Evolutionary conservation across 2,329 filamentous ascomycete genomes (phyloP).

Genomic region (Rhinocladiella mackenziei): DNA sequence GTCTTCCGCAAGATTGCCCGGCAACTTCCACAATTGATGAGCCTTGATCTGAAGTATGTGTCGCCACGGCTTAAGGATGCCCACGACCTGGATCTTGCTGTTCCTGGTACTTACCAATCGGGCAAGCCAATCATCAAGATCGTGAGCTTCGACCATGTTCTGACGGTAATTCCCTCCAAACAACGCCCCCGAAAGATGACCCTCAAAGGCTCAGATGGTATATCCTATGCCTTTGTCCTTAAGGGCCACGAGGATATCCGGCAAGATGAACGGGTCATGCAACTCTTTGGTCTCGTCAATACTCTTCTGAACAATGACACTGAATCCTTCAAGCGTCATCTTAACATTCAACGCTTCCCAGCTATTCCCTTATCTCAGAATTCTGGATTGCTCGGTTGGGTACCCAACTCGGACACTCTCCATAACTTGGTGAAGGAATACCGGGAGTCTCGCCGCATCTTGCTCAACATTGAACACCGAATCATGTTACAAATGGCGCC

Average conservation of each 20-base stretch:
- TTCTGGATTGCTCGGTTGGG: conserved; percentile 92
- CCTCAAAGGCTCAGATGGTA: conserved; percentile 83
- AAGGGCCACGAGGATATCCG: conserved; percentile 99
- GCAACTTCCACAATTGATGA: conserved; percentile 88
- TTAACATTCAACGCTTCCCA: conserved; percentile 92
- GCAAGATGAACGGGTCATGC: conserved; percentile 99
- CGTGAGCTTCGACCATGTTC: conserved; percentile 80
- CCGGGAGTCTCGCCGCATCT: conserved; percentile 90
- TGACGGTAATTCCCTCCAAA: conserved; percentile 93
- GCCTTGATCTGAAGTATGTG: conserved; percentile 91
- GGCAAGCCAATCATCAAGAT: conserved; percentile 77
- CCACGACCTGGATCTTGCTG: conserved; percentile 80
- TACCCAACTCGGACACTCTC: conserved; percentile 94
- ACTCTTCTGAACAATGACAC: conserved; percentile 89
- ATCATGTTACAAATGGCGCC: conserved; percentile 99
- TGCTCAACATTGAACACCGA: conserved; percentile 97
- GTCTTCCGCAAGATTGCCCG: conserved; percentile 94
- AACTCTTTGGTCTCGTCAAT: conserved; percentile 96
- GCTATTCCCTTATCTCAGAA: conserved; percentile 97
- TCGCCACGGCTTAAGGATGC: conserved; percentile 87
- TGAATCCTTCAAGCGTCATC: conserved; percentile 93
- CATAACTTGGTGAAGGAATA: conserved; percentile 97
- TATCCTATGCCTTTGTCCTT: conserved; percentile 79
- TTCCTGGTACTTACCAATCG: conserved; percentile 91
- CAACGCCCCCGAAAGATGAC: conserved; percentile 88